Evolutionary conservation across 106 monocot species (phyloP), one percentile per base, ranked within the genome.

Genomic region (Alisma plantagoaquatica): DNA sequence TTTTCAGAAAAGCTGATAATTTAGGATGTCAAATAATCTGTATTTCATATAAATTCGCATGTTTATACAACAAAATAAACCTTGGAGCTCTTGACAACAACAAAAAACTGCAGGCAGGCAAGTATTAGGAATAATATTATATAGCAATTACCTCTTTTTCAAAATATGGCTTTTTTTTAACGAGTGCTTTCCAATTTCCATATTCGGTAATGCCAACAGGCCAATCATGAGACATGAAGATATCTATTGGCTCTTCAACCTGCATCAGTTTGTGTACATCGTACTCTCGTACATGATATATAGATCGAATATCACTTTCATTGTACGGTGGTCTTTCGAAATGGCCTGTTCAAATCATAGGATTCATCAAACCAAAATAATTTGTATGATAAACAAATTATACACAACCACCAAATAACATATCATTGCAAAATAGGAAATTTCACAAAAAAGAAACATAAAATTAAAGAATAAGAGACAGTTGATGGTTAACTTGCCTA

Each of bases 211-310:
- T 89, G 29, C 84, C 89, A 73, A 78, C 68, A 53, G 89, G 96
- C 96, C 96, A 96, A 69, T 96, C 96, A 74, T 96, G 96, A 22
- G 96, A 89, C n/a, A 96, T 58, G 68, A 96, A 96, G 46, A 96
- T 76, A 72, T 96, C 96, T 52, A 96, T 51, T n/a, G 84, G 89
- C 41, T 89, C 81, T 51, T 82, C 69, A 56, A 96, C 51, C 51
- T 82, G 78, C 84, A 78, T 78, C 31, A 96, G 84, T 69, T 89
- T 96, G 26, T 81, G 46, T n/a, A 89, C 96, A 76, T 96, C 88
- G 74, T 81, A 96, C 38, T 96, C 75, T 23, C 96, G 71, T 4
- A 96, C 89, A 70, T 96, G 96, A 52, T 96, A 89, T 38, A 96
- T 62, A 32, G 89, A 96, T 25, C 84, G 51, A 60, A 96, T 78